Conservation (phyloP, 1,284 basidiomycete species). For the Cryptococcus sp. region DNA sequence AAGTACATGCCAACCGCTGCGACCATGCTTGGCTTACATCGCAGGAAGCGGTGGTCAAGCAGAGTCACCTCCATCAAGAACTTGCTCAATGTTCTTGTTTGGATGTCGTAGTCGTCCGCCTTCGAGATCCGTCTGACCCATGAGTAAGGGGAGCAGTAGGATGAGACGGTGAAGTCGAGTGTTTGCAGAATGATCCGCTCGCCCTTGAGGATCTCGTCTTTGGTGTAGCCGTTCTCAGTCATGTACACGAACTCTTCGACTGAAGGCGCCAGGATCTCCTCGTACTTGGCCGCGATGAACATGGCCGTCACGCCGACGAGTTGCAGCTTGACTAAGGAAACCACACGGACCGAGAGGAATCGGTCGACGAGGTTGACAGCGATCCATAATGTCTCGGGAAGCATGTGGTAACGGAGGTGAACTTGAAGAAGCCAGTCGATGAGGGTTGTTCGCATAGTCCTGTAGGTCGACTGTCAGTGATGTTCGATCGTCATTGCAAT, state of each 20-base stretch:
- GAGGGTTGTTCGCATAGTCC: slow-evolving; percentile 60
- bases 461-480: slow-evolving; percentile 15
- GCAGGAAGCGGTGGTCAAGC: slow-evolving; percentile 88
- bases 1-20: slow-evolving; percentile 99
- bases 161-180: slow-evolving; percentile 91
- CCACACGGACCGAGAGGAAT: slow-evolving; percentile 64
- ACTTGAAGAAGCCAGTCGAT: slow-evolving; percentile 66
- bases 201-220: slow-evolving; percentile 96
- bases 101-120: slow-evolving; percentile 98
- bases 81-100: slow-evolving; percentile 94
- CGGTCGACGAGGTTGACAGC: slow-evolving; percentile 67
- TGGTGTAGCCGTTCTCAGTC: slow-evolving; percentile 90
- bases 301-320: slow-evolving; percentile 67
- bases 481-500: background rate
- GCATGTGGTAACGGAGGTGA: slow-evolving; percentile 67
- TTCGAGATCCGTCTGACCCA: slow-evolving; percentile 99
- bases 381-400: slow-evolving; percentile 69
- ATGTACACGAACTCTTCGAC: slow-evolving; percentile 97
- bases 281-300: slow-evolving; percentile 68
- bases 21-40: slow-evolving; percentile 88
- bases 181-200: slow-evolving; percentile 90
- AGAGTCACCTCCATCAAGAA: slow-evolving; percentile 97
- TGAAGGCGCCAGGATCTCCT: slow-evolving; percentile 71
- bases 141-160: slow-evolving; percentile 98
- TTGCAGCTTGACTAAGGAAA: slow-evolving; percentile 65